These are phyloP conservation scores for Brassica nigra DNA, from an alignment of 345 rosid species.

Conservation along the genomic window DNA sequence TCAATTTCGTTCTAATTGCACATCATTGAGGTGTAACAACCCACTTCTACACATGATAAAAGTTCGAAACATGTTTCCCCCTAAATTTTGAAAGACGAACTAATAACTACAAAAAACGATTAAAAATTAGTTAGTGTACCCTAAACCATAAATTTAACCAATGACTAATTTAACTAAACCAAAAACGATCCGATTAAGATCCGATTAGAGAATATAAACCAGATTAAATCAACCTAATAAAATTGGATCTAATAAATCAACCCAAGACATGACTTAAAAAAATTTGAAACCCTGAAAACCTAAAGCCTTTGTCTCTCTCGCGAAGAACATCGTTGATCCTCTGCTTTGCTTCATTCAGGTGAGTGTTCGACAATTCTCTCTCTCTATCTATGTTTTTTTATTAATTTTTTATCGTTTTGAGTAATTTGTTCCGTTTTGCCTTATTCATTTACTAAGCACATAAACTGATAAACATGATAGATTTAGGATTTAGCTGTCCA, in stretches of 20 bases:
- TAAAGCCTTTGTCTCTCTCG: not conserved
- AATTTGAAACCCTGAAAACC: not conserved
- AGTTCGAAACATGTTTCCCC: not conserved
- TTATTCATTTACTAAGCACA: too few relatives aligned
- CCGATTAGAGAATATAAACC: not conserved
- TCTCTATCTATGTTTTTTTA: too few relatives aligned
- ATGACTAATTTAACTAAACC: not conserved
- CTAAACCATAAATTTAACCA: not conserved
- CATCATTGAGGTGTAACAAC: not conserved
- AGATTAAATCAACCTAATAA: not conserved
- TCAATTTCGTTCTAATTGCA: not conserved
- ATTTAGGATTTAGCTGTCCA: too few relatives aligned
- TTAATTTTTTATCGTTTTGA: too few relatives aligned
- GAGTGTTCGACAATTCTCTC: too few relatives aligned
- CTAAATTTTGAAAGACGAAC: not conserved
- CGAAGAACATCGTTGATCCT: too few relatives aligned
- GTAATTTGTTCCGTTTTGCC: too few relatives aligned
- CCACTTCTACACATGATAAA: not conserved
- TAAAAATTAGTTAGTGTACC: not conserved
- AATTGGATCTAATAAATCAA: not conserved
- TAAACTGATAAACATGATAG: too few relatives aligned
- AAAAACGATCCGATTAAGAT: not conserved
- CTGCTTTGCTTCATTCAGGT: too few relatives aligned
- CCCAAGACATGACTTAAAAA: not conserved
- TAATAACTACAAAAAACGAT: not conserved